Percentiles rank a stretch among this genome's conserved stretches.
Evolutionary conservation across 352 stramenopile species (phyloP).

Genomic region (Globisporangium canariense): DNA sequence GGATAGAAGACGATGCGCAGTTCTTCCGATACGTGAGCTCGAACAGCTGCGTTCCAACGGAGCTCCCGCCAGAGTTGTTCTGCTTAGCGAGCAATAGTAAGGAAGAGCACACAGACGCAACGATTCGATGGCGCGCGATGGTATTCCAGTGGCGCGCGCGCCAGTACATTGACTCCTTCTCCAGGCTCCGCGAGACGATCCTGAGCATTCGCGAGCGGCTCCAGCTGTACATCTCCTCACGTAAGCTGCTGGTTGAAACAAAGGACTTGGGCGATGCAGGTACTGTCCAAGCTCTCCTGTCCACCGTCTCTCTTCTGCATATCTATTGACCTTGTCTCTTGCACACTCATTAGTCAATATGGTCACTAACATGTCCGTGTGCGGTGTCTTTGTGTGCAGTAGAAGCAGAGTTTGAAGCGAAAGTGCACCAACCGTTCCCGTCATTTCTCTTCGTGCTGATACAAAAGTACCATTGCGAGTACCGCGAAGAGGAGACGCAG

Average conservation of each 20-base stretch:
- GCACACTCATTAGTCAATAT: not conserved
- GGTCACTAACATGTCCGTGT: constrained; percentile 8
- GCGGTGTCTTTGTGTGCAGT: constrained; percentile 41
- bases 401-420: constrained; percentile 84
- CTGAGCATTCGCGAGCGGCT: constrained; percentile 53
- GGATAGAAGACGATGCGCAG: constrained; percentile 57
- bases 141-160: constrained; percentile 71
- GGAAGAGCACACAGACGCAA: constrained; percentile 12
- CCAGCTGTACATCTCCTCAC: constrained; percentile 23
- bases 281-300: constrained; percentile 22
- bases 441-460: constrained; percentile 73
- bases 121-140: constrained; percentile 47
- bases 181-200: constrained; percentile 43
- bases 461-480: constrained; percentile 83
- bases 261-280: constrained; percentile 60
- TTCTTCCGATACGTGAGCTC: constrained; percentile 15
- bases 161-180: constrained; percentile 63
- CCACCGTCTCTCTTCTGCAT: constrained; percentile 1
- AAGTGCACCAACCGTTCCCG: constrained; percentile 74
- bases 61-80: constrained; percentile 21
- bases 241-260: constrained; percentile 27
- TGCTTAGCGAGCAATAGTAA: not conserved
- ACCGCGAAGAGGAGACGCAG: constrained; percentile 36
- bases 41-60: not conserved
- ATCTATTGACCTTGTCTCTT: no score